phyloP scores from a whole-genome alignment of 2,329 filamentous ascomycete species.

The Elsinoe arachidis region DNA sequence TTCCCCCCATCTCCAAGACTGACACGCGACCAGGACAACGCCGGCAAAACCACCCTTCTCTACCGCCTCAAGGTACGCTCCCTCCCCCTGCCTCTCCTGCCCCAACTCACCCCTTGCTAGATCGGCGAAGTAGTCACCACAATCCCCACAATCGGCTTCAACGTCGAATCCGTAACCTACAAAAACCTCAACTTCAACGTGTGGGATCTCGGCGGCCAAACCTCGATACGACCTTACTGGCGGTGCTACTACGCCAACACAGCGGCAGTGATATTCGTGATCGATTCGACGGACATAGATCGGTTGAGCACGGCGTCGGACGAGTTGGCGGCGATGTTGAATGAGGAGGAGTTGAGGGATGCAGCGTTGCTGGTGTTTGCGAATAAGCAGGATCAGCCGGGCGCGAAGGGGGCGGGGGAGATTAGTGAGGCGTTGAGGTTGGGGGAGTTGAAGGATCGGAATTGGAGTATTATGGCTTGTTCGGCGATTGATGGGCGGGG shows the following conservation, averaged over 20 bases:
- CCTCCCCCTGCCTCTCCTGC: not conserved
- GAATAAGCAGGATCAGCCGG: conserved; percentile 98
- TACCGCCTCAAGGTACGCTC: conserved; percentile 79
- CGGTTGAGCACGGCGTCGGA: conserved; percentile 85
- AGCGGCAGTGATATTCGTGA: conserved; percentile 95
- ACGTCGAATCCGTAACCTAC: conserved; percentile 97
- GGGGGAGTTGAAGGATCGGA: conserved; percentile 85
- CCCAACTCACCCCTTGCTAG: conserved; percentile 37
- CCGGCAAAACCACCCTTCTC: conserved; percentile 92
- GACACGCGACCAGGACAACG: conserved; percentile 65
- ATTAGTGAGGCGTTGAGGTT: conserved; percentile 89
- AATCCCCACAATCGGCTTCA: conserved; percentile 98
- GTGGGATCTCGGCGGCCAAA: conserved; percentile 97
- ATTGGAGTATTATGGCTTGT: conserved; percentile 98
- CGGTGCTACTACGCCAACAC: conserved; percentile 99
- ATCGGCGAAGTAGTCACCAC: conserved; percentile 98
- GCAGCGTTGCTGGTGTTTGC: conserved; percentile 90
- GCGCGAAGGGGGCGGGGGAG: conserved; percentile 90
- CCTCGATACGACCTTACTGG: conserved; percentile 98
- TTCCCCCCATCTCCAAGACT: not conserved
- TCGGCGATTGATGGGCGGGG: conserved; percentile 92
- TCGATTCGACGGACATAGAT: conserved; percentile 96
- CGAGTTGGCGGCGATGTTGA: conserved; percentile 88
- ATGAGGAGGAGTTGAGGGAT: conserved; percentile 92
- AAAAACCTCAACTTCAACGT: conserved; percentile 98